These are phyloP conservation scores for Coemansia sp. DNA, from an alignment of 192 early-diverging fungal species.

Conservation along the genomic window DNA sequence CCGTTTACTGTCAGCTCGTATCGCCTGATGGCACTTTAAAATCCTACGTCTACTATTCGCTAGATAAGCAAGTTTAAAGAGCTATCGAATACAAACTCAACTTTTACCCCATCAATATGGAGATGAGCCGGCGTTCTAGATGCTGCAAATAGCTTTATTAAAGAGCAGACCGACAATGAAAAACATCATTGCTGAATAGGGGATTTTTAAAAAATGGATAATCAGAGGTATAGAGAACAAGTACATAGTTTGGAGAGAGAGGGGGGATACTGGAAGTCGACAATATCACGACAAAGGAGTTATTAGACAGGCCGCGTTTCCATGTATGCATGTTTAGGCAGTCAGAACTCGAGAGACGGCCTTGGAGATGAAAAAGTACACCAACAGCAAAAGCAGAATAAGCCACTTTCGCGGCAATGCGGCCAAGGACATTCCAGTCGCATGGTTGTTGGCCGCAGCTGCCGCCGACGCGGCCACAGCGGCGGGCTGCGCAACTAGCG, in stretches of 20 bases:
- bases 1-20: too few species aligned
- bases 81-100: too few species aligned
- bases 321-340: conserved; percentile 12
- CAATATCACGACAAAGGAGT: too few species aligned
- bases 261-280: not conserved
- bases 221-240: not conserved
- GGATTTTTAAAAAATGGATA: not conserved
- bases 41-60: too few species aligned
- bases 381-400: conserved; percentile 42
- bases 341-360: conserved; percentile 40
- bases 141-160: too few species aligned
- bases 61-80: too few species aligned
- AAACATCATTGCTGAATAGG: conserved; percentile 43
- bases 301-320: too few species aligned
- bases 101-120: too few species aligned
- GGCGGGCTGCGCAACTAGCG: not conserved
- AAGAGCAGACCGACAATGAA: conserved; percentile 14
- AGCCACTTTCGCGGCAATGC: conserved; percentile 45
- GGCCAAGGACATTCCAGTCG: conserved; percentile 17
- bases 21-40: too few species aligned
- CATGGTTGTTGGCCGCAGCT: conserved; percentile 3
- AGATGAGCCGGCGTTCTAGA: too few species aligned
- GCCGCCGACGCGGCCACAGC: not conserved
- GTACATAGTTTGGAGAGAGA: conserved; percentile 2
- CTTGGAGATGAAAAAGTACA: conserved; percentile 50